Base-by-base conservation (phyloP, 2,329 filamentous ascomycete genomes). In the Fusarium dimerum region DNA sequence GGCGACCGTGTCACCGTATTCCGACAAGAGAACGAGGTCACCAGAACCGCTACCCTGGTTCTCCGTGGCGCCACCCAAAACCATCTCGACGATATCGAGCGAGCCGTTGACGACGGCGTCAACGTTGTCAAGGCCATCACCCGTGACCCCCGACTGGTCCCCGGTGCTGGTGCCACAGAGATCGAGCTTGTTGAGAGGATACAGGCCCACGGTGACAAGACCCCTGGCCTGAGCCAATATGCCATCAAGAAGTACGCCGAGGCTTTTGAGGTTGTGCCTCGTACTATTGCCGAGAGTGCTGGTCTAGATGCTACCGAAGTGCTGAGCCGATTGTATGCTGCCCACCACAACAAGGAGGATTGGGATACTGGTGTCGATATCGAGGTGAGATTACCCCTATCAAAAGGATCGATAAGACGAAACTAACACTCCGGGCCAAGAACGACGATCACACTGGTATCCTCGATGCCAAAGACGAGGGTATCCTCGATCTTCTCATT, bases 111-210 rank as follows among this genome's bases (percentile, higher is more conserved):
- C 66, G 94, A 99, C 64, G 94, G 94, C 60, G 94, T 99, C 72
- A 99, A 97, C 69, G 95, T 96, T 47, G 89, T 99, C 73, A 99
- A 99, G 79, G 94, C 94, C 60, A 95, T 99, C 71, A 97, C 94
- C 56, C 90, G 90, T 71, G 95, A 99, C 70, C 79, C 93, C 7
- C 84, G 92, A 59, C 81, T 99, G 52, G 92, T 99, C 1, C 92
- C 94, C 38, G 94, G 94, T 60, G 94, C 94, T 30, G 95, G 94
- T 66, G 93, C 94, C 44, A 91, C 93, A 57, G 94, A 99, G 75
- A 87, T 95, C 72, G 90, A 97, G 76, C 84, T 99, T 54, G 88
- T 96, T 47, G 92, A 96, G 79, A 86, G 92, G 68, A 89, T 99
- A 79, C 89, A 90, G 67, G 87, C 89, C 18, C 88, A 92, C 55